Evolutionary conservation across 306 rosid species (phyloP), one percentile per base, ranked within the genome.

Genomic region (Gastrolobium villosum): DNA sequence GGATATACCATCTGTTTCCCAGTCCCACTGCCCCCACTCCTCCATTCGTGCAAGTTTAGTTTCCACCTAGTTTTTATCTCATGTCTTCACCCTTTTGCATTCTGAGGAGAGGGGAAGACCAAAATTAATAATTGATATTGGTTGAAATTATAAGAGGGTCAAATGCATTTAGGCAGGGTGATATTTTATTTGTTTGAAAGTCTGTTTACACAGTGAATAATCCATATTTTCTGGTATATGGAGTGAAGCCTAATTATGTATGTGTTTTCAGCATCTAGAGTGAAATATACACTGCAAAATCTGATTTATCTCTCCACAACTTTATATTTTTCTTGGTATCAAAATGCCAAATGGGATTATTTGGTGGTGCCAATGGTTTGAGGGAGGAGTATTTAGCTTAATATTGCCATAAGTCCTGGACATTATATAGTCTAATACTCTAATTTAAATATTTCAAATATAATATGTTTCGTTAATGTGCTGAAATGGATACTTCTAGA

Each of bases 121-220:
- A 37, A 10, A 30, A 41, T 4, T 61, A 41, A n/a, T 62, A 48
- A 66, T 53, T 66, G 32, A 57, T 46, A 10, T 41, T 26, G 59
- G 6, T 57, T 45, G 13, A 41, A 43, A 20, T 32, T 4, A 10
- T 31, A 32, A 30, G 57, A 31, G 46, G 55, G 46, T 9, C 35
- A 28, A 31, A 45, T 55, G 14, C 56, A 44, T 49, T 69, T 32
- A 11, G 11, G 34, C 56, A 36, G 70, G 59, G 54, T 62, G 39
- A n/a, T 62, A 9, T 70, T 70, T 28, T 60, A 75, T 50, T 5
- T 62, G 40, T 53, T 10, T 45, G 15, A 75, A 75, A 3, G 11
- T 15, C 81, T 13, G 50, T 55, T 55, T 34, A 10, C 15, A 4
- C n/a, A 35, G 31, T 20, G 20, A 56, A 68, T 78, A 56, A 68